phyloP scores from a whole-genome alignment of 495 filamentous ascomycete genomes.

The Daldinia caldariorum region DNA sequence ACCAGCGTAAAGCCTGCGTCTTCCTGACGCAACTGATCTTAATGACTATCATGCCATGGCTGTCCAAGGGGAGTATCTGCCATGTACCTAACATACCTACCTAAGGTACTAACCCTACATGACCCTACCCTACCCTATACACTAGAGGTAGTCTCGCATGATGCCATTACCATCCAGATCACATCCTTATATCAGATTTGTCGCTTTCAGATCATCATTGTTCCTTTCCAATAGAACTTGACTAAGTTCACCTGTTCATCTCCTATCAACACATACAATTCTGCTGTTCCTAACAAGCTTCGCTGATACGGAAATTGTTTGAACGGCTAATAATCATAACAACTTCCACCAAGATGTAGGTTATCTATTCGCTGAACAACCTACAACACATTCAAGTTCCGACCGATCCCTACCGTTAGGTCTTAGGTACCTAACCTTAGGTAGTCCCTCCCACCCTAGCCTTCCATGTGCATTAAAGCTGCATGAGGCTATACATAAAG shows the following conservation, averaged over 20 bases:
- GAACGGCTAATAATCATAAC: constrained; percentile 6
- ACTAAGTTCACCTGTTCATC: constrained; percentile 7
- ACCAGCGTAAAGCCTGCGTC: constrained; percentile 40
- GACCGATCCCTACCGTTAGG: not conserved
- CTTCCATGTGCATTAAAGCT: constrained; percentile 1
- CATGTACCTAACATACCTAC: constrained; percentile 6
- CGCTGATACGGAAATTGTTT: constrained; percentile 5
- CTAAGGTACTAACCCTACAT: not conserved
- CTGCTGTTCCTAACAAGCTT: not conserved
- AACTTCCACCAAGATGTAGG: constrained; percentile 16
- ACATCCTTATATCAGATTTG: constrained; percentile 23
- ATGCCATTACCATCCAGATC: constrained; percentile 25
- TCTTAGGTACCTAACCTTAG: not conserved
- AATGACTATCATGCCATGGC: constrained; percentile 18
- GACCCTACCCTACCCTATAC: not conserved
- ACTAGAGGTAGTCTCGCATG: constrained; percentile 30
- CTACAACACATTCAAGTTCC: not conserved
- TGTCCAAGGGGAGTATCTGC: not conserved
- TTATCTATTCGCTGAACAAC: constrained; percentile 12
- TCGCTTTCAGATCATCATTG: constrained; percentile 6
- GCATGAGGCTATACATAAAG: constrained; percentile 1
- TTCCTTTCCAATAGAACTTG: constrained; percentile 6
- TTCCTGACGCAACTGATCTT: constrained; percentile 32
- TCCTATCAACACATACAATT: not conserved
- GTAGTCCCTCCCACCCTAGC: not conserved